Base-by-base conservation (phyloP, 257 asterid species). In the Solanum habrochaites region DNA sequence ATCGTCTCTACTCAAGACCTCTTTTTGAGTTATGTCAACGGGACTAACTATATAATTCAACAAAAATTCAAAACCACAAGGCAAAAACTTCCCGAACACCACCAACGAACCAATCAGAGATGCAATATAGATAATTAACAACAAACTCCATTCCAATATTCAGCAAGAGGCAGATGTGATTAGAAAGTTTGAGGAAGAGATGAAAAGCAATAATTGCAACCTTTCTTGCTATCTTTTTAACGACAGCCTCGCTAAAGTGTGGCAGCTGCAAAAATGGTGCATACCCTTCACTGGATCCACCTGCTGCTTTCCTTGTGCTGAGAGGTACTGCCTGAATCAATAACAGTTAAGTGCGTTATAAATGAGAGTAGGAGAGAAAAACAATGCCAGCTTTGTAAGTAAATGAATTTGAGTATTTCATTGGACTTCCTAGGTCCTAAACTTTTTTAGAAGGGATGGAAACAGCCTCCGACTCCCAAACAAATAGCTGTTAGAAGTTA, bases 181-280 rank as follows among this genome's bases (percentile, higher is more conserved):
- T 52, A 40, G 58, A 29, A 43, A 60, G 64, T 25, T 20, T 82
- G 67, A 74, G 83, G 73, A n/a, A 88, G 43, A 80, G 67, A 80
- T 18, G 85, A 29, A 56, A 88, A 84, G 88, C 85, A 86, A 80
- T 86, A 47, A 47, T 80, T 31, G 16, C 11, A 87, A 96, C 99
- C 99, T 96, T 97, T 94, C 99, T 91, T 78, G 97, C 94, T 86
- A 97, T 93, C 91, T 93, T 97, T 92, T 97, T 97, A 78, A 97
- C 91, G 32, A 92, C 92, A 49, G 98, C 89, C 91, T 96, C 99
- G 5, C 95, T 95, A 91, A 97, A 97, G 92, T 97, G 98, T 45
- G 99, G 99, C 89, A 97, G 94, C 94, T 97, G 99, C 90, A 97
- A 95, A 89, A 97, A 97, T 71, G 99, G 95, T 43, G 98, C 98